Evolutionary conservation across 306 rosid species (phyloP), one percentile per base, ranked within the genome.

Genomic region (Cercis canadensis): DNA sequence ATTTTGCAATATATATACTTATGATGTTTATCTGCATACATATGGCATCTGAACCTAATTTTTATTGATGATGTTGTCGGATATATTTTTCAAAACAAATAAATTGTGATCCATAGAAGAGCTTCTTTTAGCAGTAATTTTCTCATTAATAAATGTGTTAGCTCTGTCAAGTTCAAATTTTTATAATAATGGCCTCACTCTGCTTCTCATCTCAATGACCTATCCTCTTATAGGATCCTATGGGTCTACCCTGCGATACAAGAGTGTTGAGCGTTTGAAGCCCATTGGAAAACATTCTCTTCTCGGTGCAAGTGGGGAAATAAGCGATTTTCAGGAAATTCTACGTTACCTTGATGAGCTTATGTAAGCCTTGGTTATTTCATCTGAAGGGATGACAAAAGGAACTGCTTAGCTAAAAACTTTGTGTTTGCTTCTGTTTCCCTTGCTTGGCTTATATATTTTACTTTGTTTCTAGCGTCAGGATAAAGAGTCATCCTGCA

Each of bases 241-340:
- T 80, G 99, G 97, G 57, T 94, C 96, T 67, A 94, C 97, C 21
- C 80, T 91, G 85, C 88, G 99, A 47, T 91, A 91, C 80, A 94
- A 94, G 87, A 91, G 91, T 46, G 83, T 94, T 54, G 97, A 87
- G 65, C 86, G 99, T 44, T 57, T 94, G 77, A 94, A 90, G 86
- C 84, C 92, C 16, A 57, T 91, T 61, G 97, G 97, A 70, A 94
- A 94, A 32, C 97, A 91, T 83, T 86, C 96, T 67, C 90, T 94
- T 63, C 88, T 94, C 12, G 96, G 97, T 33, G 98, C 91, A 56
- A 94, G 95, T 44, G 98, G 98, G 63, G 98, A 94, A 85, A 79
- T 94, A 57, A 94, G 98, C 80, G 98, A 94, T 51, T 94, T 90
- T 74, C 98, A 92, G 85, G 93, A 92, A 85, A 76, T 92, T 43